Evolutionary conservation across 2,329 filamentous ascomycete species (phyloP).

Genomic region (Colletotrichum tamarilloi): DNA sequence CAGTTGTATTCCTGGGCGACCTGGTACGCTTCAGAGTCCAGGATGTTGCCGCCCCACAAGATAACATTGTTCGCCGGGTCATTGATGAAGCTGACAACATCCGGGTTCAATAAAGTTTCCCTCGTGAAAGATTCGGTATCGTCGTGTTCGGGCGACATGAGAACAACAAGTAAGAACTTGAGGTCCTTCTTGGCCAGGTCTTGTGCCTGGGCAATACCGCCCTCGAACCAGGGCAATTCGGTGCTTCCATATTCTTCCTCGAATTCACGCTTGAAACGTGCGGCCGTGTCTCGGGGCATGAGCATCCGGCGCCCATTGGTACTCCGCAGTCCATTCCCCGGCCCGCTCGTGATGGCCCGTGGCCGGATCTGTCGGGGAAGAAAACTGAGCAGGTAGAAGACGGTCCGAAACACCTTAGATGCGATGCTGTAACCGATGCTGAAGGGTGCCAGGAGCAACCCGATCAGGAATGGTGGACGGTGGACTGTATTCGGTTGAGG

Average conservation of each 20-base stretch:
- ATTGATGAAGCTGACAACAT: conserved; percentile 79
- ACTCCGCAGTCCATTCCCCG: conserved; percentile 64
- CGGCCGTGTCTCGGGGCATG: conserved; percentile 87
- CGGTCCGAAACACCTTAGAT: conserved; percentile 74
- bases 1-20: conserved; percentile 88
- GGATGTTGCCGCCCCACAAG: conserved; percentile 92
- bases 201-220: conserved; percentile 90
- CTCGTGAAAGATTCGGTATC: conserved; percentile 85
- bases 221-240: conserved; percentile 82
- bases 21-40: conserved; percentile 94
- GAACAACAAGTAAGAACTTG: conserved; percentile 88
- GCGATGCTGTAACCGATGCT: conserved; percentile 80
- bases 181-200: conserved; percentile 91
- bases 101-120: conserved; percentile 81
- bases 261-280: conserved; percentile 90
- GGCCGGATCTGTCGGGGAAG: conserved; percentile 75
- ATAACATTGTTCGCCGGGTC: conserved; percentile 83
- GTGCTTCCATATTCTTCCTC: conserved; percentile 89
- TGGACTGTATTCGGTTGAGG: conserved; percentile 78
- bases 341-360: conserved; percentile 64
- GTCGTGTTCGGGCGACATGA: conserved; percentile 94
- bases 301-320: conserved; percentile 79
- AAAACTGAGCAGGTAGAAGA: conserved; percentile 84
- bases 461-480: conserved; percentile 79
- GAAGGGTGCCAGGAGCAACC: conserved; percentile 84